Percentiles rank a stretch among this genome's conserved stretches.
Evolutionary conservation across 2,329 filamentous ascomycete species (phyloP).

Genomic region (Leptographium flavum): DNA sequence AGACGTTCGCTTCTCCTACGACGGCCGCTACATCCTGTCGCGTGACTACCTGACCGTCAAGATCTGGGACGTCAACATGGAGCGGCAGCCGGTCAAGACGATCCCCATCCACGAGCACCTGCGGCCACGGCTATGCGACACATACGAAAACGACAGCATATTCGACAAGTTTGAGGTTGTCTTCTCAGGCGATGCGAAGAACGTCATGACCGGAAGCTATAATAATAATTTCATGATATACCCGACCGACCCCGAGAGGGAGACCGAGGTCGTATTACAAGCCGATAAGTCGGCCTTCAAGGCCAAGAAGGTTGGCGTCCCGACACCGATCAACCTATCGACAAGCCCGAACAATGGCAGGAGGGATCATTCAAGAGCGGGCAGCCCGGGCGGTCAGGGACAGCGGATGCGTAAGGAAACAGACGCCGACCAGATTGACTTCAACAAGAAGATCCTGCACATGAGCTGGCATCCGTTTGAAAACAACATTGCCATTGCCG

Average conservation of each 20-base stretch:
- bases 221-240: slow-evolving; percentile 99
- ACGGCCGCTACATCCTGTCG: slow-evolving; percentile 92
- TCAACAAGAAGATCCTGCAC: slow-evolving; percentile 99
- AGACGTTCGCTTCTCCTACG: slow-evolving; percentile 91
- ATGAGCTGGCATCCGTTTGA: slow-evolving; percentile 99
- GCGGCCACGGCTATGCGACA: slow-evolving; percentile 85
- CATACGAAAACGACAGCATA: slow-evolving; percentile 98
- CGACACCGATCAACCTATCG: slow-evolving; percentile 83
- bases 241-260: slow-evolving; percentile 86
- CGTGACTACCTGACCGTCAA: slow-evolving; percentile 98
- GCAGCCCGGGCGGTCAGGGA: slow-evolving; percentile 72
- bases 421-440: slow-evolving; percentile 97
- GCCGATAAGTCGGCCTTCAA: slow-evolving; percentile 99
- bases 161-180: slow-evolving; percentile 99
- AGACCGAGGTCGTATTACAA: slow-evolving; percentile 93
- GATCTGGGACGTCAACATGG: slow-evolving; percentile 99
- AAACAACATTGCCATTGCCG: slow-evolving; percentile 98
- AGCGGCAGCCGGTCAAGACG: slow-evolving; percentile 91
- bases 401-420: slow-evolving; percentile 98
- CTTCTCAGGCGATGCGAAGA: slow-evolving; percentile 95
- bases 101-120: slow-evolving; percentile 98
- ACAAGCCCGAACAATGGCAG: slow-evolving; percentile 65
- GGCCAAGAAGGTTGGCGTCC: slow-evolving; percentile 97
- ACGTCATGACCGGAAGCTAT: slow-evolving; percentile 99
- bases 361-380: slow-evolving; percentile 77